These are phyloP conservation scores for Nectriaceae sp. DNA, from an alignment of 2,329 filamentous ascomycete species.

Conservation along the genomic window DNA sequence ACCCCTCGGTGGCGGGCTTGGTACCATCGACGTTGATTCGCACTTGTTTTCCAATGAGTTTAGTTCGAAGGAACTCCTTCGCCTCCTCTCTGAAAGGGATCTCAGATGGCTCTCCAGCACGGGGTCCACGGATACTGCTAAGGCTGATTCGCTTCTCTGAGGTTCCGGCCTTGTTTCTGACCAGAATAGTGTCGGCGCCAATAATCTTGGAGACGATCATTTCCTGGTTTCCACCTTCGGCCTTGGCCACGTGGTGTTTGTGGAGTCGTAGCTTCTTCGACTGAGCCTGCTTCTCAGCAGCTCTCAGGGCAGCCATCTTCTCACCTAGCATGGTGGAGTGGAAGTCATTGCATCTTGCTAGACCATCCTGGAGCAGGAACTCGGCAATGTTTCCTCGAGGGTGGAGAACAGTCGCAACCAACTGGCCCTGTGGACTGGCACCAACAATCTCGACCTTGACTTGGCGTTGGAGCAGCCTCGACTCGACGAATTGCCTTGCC, in stretches of 20 bases:
- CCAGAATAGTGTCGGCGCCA: slow-evolving; percentile 84
- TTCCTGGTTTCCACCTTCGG: slow-evolving; percentile 67
- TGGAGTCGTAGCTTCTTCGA: slow-evolving; percentile 76
- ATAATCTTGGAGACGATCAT: slow-evolving; percentile 84
- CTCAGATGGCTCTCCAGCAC: slow-evolving; percentile 82
- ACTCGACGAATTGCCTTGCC: slow-evolving; percentile 84
- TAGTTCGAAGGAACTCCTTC: slow-evolving; percentile 94
- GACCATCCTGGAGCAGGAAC: slow-evolving; percentile 83
- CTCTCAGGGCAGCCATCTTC: slow-evolving; percentile 82
- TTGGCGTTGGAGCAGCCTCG: slow-evolving; percentile 80
- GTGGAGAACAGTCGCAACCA: slow-evolving; percentile 87
- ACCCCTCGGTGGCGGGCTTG: slow-evolving; percentile 85
- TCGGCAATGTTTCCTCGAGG: slow-evolving; percentile 91
- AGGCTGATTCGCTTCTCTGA: slow-evolving; percentile 87
- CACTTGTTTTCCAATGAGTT: slow-evolving; percentile 93
- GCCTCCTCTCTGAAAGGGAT: slow-evolving; percentile 88
- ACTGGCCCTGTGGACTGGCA: slow-evolving; percentile 83
- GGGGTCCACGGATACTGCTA: slow-evolving; percentile 92
- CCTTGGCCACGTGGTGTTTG: slow-evolving; percentile 76
- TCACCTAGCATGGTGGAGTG: slow-evolving; percentile 89
- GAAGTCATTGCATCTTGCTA: slow-evolving; percentile 92
- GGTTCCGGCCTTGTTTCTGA: slow-evolving; percentile 79
- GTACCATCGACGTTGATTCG: slow-evolving; percentile 87
- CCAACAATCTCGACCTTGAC: slow-evolving; percentile 84
- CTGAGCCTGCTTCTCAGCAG: slow-evolving; percentile 85